Percentiles rank a stretch among this genome's conserved stretches.
These are phyloP conservation scores for Tricholoma matsutake DNA, from an alignment of 768 basidiomycete species.

Conservation along the genomic window DNA sequence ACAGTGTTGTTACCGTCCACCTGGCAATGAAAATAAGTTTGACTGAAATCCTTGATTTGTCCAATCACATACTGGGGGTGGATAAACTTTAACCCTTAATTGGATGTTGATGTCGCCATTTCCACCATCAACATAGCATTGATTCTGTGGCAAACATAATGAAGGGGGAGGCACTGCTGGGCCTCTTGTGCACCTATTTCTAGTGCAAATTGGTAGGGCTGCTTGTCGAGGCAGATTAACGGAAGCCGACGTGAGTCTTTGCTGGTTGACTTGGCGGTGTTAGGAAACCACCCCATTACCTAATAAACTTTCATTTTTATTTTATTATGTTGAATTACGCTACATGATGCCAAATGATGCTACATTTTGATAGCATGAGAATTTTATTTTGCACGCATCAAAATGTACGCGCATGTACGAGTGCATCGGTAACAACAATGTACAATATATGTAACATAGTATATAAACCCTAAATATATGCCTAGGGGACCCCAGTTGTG, in stretches of 20 bases:
- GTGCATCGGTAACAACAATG: too few relatives aligned
- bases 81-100: not conserved
- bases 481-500: too few relatives aligned
- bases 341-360: too few relatives aligned
- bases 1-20: not conserved
- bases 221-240: not conserved
- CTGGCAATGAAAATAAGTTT: conserved; percentile 1
- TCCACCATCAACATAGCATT: not conserved
- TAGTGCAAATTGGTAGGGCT: not conserved
- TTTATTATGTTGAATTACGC: too few relatives aligned
- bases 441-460: too few relatives aligned
- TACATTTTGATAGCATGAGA: too few relatives aligned
- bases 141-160: not conserved
- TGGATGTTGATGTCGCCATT: not conserved
- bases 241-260: not conserved
- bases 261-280: not conserved
- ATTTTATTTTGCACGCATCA: too few relatives aligned
- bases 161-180: not conserved
- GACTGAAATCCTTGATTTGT: not conserved
- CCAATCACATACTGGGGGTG: not conserved
- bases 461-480: too few relatives aligned
- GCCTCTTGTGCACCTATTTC: not conserved
- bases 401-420: too few relatives aligned
- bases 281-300: too few relatives aligned
- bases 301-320: too few relatives aligned